Conservation (phyloP, 2,329 filamentous ascomycete species). For the Lojkania enalia region DNA sequence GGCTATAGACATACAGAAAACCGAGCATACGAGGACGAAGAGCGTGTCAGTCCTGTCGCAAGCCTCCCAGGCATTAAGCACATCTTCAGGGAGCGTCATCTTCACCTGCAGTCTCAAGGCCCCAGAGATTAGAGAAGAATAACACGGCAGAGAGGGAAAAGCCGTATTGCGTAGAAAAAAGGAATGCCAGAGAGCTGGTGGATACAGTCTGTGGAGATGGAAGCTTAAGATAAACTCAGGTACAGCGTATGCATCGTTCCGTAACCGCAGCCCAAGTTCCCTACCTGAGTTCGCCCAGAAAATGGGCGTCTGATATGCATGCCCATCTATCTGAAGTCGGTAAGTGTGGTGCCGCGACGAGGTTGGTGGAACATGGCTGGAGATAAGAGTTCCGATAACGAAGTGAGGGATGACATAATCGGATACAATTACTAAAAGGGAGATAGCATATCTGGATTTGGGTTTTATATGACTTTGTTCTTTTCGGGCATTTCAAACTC, state of each 20-base stretch:
- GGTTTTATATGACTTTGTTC: too few relatives aligned
- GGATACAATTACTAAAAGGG: too few relatives aligned
- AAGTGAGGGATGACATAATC: neutral
- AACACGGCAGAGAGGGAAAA: too few relatives aligned
- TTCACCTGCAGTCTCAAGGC: too few relatives aligned
- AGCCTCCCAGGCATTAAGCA: conserved; percentile 52
- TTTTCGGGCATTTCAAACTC: too few relatives aligned
- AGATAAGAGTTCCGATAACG: conserved; percentile 13
- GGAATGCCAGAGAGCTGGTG: too few relatives aligned
- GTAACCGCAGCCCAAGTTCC: conserved; percentile 9
- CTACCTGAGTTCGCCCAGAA: conserved; percentile 17
- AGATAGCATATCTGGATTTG: too few relatives aligned
- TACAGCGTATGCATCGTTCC: conserved; percentile 15
- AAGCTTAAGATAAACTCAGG: too few relatives aligned
- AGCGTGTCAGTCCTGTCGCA: conserved; percentile 58
- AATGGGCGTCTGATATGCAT: conserved; percentile 27
- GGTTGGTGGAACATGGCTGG: neutral
- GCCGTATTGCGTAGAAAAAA: too few relatives aligned
- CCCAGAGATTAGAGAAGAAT: too few relatives aligned
- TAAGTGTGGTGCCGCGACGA: conserved; percentile 16
- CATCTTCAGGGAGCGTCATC: conserved; percentile 33
- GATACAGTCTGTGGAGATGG: too few relatives aligned
- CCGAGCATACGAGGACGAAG: conserved; percentile 56
- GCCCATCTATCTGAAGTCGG: conserved; percentile 6
- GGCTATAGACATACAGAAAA: conserved; percentile 44